Conservation (phyloP, 345 rosid species). For the Brassica napus region DNA sequence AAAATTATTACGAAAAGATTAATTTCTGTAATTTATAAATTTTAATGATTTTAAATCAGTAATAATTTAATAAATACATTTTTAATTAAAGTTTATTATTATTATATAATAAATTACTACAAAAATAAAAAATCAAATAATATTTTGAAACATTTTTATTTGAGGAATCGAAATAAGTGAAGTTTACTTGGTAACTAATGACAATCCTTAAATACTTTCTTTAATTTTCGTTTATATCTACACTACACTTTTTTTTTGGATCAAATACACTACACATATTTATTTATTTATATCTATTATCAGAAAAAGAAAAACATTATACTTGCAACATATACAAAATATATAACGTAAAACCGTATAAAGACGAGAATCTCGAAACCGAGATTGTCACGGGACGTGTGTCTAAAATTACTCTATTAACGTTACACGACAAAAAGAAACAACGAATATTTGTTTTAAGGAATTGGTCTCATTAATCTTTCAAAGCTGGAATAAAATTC, state of each 20-base stretch:
- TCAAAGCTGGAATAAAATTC: neutral
- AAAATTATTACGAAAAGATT: neutral
- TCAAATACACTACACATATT: neutral
- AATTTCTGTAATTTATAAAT: neutral
- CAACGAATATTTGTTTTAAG: conserved; percentile 14
- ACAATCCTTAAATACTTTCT: neutral
- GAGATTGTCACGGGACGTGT: conserved; percentile 36
- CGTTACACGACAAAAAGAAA: conserved; percentile 19
- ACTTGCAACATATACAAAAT: neutral
- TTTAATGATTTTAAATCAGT: too few relatives aligned
- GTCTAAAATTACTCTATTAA: conserved; percentile 8
- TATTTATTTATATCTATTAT: neutral
- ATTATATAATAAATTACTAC: neutral
- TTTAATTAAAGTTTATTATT: neutral
- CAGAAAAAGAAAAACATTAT: neutral
- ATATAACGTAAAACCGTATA: neutral
- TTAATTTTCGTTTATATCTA: neutral
- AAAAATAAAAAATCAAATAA: neutral
- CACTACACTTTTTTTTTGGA: neutral
- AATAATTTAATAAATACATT: neutral
- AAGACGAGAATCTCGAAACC: conserved; percentile 31
- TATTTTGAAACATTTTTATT: neutral
- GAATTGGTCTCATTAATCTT: neutral
- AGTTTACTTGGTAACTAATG: neutral
- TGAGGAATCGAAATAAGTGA: neutral